Percentiles rank a stretch among this genome's conserved stretches.
Conservation (phyloP, 352 stramenopile genomes). For the Globisporangium barbulae region DNA sequence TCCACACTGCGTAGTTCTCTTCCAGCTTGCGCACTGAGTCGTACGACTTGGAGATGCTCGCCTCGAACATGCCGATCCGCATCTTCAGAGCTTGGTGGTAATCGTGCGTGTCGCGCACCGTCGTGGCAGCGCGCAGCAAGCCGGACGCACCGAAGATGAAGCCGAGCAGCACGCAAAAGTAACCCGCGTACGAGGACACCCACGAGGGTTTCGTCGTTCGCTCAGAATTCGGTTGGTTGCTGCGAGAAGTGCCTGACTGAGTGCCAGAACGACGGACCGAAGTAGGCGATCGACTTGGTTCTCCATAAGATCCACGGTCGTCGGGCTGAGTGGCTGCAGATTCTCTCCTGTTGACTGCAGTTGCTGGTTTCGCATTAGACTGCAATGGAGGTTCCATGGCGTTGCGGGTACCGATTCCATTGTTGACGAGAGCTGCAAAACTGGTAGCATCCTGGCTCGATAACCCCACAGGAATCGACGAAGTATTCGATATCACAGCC, state of each 20-base stretch:
- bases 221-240: background rate
- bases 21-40: constrained; percentile 62
- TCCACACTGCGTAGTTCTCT: constrained; percentile 68
- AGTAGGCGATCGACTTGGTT: background rate
- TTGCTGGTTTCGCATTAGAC: background rate
- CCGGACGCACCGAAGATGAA: constrained; percentile 52
- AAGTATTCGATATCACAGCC: background rate
- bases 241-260: background rate
- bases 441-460: constrained; percentile 1
- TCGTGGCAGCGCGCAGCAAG: constrained; percentile 43
- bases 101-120: constrained; percentile 50
- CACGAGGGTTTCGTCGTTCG: constrained; percentile 18
- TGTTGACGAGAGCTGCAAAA: background rate
- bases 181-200: constrained; percentile 26
- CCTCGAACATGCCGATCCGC: constrained; percentile 57
- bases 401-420: background rate
- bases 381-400: constrained; percentile 5
- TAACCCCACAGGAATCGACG: background rate
- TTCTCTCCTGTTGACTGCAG: background rate
- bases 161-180: constrained; percentile 35
- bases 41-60: constrained; percentile 64
- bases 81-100: constrained; percentile 59
- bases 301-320: background rate
- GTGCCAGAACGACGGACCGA: background rate
- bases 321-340: background rate